phyloP scores from a whole-genome alignment of 148 eudicot species.

The Gaultheria prostrata region DNA sequence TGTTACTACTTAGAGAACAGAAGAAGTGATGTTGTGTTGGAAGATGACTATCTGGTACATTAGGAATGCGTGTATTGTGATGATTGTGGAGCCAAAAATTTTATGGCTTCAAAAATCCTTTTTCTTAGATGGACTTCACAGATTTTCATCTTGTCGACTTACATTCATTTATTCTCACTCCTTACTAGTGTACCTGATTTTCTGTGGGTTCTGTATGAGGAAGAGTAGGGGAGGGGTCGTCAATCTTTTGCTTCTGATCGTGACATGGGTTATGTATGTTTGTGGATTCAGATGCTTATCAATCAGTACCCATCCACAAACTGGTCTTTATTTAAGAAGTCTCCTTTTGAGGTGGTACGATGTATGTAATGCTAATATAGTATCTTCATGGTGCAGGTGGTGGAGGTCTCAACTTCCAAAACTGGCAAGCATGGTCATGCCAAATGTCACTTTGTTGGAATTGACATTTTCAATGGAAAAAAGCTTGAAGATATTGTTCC shows the following conservation, averaged over 20 bases:
- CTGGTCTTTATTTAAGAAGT: neutral
- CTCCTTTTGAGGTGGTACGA: neutral
- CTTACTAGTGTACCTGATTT: no score
- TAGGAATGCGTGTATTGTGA: neutral
- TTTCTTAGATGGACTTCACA: neutral
- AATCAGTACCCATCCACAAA: neutral
- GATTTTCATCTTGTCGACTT: neutral
- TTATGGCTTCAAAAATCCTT: neutral
- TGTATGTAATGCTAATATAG: neutral
- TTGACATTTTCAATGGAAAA: conserved; percentile 77
- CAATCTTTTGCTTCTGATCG: no score
- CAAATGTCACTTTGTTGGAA: conserved; percentile 71
- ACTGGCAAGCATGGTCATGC: conserved; percentile 92
- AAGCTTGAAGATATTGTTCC: conserved; percentile 61
- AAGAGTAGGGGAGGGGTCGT: no score
- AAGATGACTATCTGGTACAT: neutral
- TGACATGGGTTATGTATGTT: no score
- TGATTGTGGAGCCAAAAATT: neutral
- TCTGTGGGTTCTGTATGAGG: no score
- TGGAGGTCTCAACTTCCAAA: conserved; percentile 85
- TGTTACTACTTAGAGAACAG: neutral
- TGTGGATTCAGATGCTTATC: neutral
- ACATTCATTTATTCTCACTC: neutral
- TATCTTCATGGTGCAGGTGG: conserved; percentile 42
- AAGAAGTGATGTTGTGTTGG: neutral